These are phyloP conservation scores for Choiromyces venosus DNA, from an alignment of 495 filamentous ascomycete species.

Conservation along the genomic window DNA sequence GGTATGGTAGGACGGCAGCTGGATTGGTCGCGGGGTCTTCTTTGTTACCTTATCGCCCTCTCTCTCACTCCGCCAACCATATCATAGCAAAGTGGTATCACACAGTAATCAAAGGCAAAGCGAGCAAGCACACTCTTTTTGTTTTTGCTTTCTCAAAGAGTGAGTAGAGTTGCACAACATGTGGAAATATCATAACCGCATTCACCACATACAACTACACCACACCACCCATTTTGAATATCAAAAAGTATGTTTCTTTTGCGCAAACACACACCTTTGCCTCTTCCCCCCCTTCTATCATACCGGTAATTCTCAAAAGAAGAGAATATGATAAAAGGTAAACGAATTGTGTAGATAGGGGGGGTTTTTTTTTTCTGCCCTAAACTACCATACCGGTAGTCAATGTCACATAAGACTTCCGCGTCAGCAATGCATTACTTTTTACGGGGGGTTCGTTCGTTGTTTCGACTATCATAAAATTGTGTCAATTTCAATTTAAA, in stretches of 20 bases:
- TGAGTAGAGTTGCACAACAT: neutral
- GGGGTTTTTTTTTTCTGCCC: neutral
- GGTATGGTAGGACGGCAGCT: neutral
- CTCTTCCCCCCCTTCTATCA: neutral
- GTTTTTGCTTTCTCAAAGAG: neutral
- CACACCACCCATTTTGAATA: neutral
- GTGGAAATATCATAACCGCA: neutral
- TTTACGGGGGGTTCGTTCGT: neutral
- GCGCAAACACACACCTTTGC: neutral
- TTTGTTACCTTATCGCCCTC: neutral
- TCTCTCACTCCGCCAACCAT: neutral
- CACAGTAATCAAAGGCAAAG: neutral
- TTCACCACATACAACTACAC: neutral
- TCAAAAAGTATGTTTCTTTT: neutral
- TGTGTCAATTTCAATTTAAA: neutral
- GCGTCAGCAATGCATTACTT: neutral
- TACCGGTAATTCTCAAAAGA: too few relatives aligned
- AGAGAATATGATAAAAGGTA: too few relatives aligned
- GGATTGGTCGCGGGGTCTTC: neutral
- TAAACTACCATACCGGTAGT: neutral
- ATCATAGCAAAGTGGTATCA: neutral
- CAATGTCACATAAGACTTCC: neutral
- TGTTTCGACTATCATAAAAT: neutral
- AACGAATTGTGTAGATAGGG: neutral
- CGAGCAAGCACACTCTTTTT: neutral